Percentiles rank a stretch among this genome's conserved stretches.
These are phyloP conservation scores for Teratosphaeria viscida DNA, from an alignment of 2,329 filamentous ascomycete genomes.

Conservation along the genomic window DNA sequence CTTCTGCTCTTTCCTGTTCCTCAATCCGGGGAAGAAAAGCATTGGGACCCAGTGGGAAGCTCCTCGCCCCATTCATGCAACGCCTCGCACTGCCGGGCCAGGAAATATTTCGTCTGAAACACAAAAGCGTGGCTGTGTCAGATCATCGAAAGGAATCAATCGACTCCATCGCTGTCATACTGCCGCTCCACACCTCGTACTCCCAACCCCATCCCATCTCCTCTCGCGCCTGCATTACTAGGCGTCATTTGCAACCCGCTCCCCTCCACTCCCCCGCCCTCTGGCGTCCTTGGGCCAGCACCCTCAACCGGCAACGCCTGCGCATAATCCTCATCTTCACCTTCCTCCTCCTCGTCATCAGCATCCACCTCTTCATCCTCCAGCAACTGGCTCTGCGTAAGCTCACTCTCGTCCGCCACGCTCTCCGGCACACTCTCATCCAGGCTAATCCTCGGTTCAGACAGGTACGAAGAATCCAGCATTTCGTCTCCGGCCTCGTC, in stretches of 20 bases:
- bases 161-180: neutral
- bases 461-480: conserved; percentile 13
- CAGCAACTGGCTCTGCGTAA: conserved; percentile 2
- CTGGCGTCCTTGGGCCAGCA: neutral
- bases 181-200: neutral
- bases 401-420: conserved; percentile 3
- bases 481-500: conserved; percentile 21
- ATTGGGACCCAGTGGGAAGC: no score
- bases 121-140: no score
- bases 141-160: neutral
- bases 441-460: conserved; percentile 8
- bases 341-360: conserved; percentile 6
- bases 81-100: no score
- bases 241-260: neutral
- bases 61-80: no score
- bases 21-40: no score
- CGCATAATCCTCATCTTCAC: conserved; percentile 4
- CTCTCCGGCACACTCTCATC: conserved; percentile 7
- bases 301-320: neutral
- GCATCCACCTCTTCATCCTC: conserved; percentile 3
- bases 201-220: neutral
- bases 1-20: no score
- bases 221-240: neutral
- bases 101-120: no score
- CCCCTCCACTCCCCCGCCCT: neutral